Base-by-base conservation (phyloP, 2,329 filamentous ascomycete genomes). In the Colletotrichum spaethianum region DNA sequence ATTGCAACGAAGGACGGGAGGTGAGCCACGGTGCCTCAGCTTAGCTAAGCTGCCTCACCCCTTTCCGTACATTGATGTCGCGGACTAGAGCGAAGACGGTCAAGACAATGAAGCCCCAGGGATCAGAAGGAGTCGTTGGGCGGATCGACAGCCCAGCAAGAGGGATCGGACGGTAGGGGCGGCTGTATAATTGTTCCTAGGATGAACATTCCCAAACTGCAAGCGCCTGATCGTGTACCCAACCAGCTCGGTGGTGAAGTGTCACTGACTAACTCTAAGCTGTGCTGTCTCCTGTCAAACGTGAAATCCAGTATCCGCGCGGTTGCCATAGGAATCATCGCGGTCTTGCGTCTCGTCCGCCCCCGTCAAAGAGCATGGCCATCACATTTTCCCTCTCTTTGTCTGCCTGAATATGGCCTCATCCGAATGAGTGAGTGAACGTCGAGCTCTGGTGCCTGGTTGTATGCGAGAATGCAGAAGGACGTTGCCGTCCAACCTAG, bases 31-130 rank as follows among this genome's bases (percentile, higher is more conserved):
- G 20, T 53, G 11, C 26, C 5, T 40, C 36, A n/a, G 26, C 46
- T 55, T 63, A 63, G 28, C 23, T 55, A 44, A 63, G 18, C 48
- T 60, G 38, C 26, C 56, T 23, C 57, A n/a, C n/a, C 31, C 57
- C 26, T 28, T 60, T 20, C 36, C 57, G n/a, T n/a, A 46, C 38
- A 18, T n/a, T 33, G 57, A 18, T 5, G 26, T 46, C 33, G 31
- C 3, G 11, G 55, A 26, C 33, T 57, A 52, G 1, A 42, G 7
- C 61, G 20, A 44, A 55, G 5, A 18, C 46, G 50, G 48, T 11
- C 38, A 33, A 42, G 46, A n/a, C 46, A 12, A 26, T 52, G 48
- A 42, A 31, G 48, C 18, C 16, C 14, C 36, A 53, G 26, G 61
- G 48, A 55, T 63, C 16, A 40, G 31, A 63, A 11, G 33, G 16